Base-by-base conservation (phyloP, 2,329 filamentous ascomycete genomes). In the Aspergillus vadensis region DNA sequence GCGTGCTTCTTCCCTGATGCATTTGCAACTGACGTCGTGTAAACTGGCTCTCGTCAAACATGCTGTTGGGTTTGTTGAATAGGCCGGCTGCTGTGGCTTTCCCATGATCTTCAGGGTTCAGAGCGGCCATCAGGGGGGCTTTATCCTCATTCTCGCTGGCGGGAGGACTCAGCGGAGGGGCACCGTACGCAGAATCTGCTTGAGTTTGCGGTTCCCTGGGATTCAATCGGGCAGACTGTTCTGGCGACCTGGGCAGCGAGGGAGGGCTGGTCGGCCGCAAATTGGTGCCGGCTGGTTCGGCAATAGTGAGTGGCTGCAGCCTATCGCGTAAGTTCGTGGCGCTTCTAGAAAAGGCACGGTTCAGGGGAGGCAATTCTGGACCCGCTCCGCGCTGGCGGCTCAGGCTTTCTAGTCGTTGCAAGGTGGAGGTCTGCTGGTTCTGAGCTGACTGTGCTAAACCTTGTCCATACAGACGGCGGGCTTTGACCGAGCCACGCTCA, bases 31-130 rank as follows among this genome's bases (percentile, higher is more conserved):
- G 90, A 48, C 92, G 86, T 71, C 96, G 89, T 5, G 91, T 85
- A 69, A 91, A 97, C 70, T 91, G 90, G 19, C 89, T 86, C 70
- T 97, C 93, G 69, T 96, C 91, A 67, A 95, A 97, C 7, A 87
- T 85, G 54, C 89, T 85, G 2, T 81, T 78, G 1, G 92, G 91
- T 71, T 92, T 92, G 65, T 89, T 89, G 74, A 89, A 89, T 0
- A 86, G 80, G 30, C 87, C 86, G 76, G 88, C 81, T 0, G 91
- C 90, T 0, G 91, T 96, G 5, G 91, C 90, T 72, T 95, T 96
- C 55, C 90, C 91, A 50, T 86, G 82, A 67, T 97, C 93, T 63
- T 88, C 87, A 0, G 90, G 88, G 61, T 91, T 86, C 12, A 95
- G 83, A 8, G 88, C 83, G 44, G 82, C 81, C 14, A 78, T 76